Evolutionary conservation across 2,329 filamentous ascomycete genomes (phyloP), one percentile per base, ranked within the genome.

Genomic region (Neophaeococcomyces mojaviensis): DNA sequence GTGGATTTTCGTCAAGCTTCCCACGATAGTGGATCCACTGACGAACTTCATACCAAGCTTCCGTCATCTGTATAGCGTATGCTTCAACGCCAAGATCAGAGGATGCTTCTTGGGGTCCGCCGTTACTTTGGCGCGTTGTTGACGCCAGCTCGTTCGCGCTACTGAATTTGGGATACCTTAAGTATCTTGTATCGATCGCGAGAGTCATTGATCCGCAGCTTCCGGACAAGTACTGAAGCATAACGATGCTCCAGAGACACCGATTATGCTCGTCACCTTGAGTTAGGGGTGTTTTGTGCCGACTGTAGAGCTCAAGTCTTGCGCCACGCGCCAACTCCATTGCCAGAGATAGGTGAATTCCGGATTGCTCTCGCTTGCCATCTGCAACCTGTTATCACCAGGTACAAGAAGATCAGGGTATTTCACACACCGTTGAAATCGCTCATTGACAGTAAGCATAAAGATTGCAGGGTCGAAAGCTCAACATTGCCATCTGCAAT

Each of bases 1-100:
- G 69, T 4, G 69, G 68, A 7, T 70, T 57, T 19, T 59, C 61
- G 44, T 66, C 67, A 5, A 68, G 64, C 28, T 63, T 66, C 13
- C 72, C 70, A 19, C 67, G 65, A 18, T 63, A 63, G 13, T 70
- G 65, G 0, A 72, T 71, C 55, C 75, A 76, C 35, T 62, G 61
- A 2, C 69, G 64, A 9, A 69, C 69, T 49, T 69, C 69, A 33
- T 68, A 67, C 64, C 73, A 77, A 1, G 69, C 67, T 44, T 73
- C 67, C 38, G 68, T 70, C 7, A 75, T 57, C 47, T 68, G 61
- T 51, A 68, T 66, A 1, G 68, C 66, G 51, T 73, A 75, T 3
- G 67, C 64, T 7, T 72, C 56, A 18, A 77, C 71, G 2, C 69
- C 70, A 3, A 52, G 45, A 34, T 55, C 53, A 13, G 16, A 8